Conservation (phyloP, 2,329 filamentous ascomycete genomes). For the Monosporascus sp. region DNA sequence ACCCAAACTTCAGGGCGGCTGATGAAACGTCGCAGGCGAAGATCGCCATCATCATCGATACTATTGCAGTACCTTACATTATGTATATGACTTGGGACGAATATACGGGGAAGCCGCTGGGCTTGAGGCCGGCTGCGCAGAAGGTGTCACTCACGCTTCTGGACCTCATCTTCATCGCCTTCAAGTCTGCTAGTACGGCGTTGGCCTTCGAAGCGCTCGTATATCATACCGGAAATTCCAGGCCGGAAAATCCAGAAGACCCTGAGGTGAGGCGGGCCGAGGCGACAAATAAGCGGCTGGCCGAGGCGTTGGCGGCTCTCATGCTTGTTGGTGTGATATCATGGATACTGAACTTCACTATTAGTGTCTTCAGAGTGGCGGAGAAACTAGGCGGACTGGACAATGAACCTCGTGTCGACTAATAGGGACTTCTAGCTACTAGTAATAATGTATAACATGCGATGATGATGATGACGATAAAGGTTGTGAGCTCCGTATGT, state of each 20-base stretch:
- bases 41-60: slow-evolving; percentile 85
- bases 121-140: slow-evolving; percentile 72
- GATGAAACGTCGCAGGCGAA: slow-evolving; percentile 69
- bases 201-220: slow-evolving; percentile 83
- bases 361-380: slow-evolving; percentile 71
- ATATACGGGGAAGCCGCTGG: slow-evolving; percentile 89
- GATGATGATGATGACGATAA: slow-evolving; percentile 1
- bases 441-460: slow-evolving; percentile 5
- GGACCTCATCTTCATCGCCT: slow-evolving; percentile 94
- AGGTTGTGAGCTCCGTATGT: too few species aligned
- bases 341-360: slow-evolving; percentile 86
- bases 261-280: slow-evolving; percentile 37
- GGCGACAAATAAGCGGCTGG: slow-evolving; percentile 50
- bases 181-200: slow-evolving; percentile 88
- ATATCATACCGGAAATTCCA: slow-evolving; percentile 36
- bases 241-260: slow-evolving; percentile 17
- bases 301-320: slow-evolving; percentile 68
- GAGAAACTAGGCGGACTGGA: slow-evolving; percentile 51
- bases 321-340: slow-evolving; percentile 75
- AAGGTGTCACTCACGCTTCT: slow-evolving; percentile 88
- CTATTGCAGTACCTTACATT: slow-evolving; percentile 83
- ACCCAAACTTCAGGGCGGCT: slow-evolving; percentile 26
- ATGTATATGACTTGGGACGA: slow-evolving; percentile 95
- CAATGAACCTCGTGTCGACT: slow-evolving; percentile 33
- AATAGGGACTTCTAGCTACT: neutral